Percentiles rank a stretch among this genome's conserved stretches.
phyloP scores from a whole-genome alignment of 371 early-diverging fungal genomes.

The Blakeslea trispora region DNA sequence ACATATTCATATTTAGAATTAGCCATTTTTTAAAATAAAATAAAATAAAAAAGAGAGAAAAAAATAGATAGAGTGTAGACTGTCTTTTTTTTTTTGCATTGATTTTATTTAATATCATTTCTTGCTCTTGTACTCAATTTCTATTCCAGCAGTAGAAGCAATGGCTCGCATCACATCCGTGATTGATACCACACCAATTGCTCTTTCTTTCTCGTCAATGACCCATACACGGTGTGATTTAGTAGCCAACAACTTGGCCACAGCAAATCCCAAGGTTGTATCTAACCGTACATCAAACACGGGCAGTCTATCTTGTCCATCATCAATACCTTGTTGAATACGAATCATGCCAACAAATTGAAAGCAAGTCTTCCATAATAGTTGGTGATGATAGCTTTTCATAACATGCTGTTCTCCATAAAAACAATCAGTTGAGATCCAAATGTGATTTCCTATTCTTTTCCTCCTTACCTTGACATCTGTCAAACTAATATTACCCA shows the following conservation, averaged over 20 bases:
- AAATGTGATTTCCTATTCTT: no score
- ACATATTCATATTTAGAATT: slow-evolving; percentile 94
- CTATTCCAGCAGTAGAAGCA: slow-evolving; percentile 6
- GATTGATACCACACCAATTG: slow-evolving; percentile 66
- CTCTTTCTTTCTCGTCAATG: slow-evolving; percentile 48
- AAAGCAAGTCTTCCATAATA: slow-evolving; percentile 42
- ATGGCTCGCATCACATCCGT: slow-evolving; percentile 71
- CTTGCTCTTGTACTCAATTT: no score
- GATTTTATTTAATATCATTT: no score
- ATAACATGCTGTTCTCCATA: slow-evolving; percentile 20
- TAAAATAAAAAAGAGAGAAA: neutral
- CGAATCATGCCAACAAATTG: slow-evolving; percentile 57
- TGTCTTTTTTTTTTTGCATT: no score
- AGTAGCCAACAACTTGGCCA: slow-evolving; percentile 78
- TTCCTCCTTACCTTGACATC: slow-evolving; percentile 65
- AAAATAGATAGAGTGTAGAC: no score
- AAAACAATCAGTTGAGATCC: no score
- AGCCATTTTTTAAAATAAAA: slow-evolving; percentile 60
- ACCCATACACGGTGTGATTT: slow-evolving; percentile 83
- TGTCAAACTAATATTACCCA: slow-evolving; percentile 73
- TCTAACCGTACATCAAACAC: slow-evolving; percentile 74
- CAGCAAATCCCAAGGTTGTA: slow-evolving; percentile 64
- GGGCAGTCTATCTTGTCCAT: slow-evolving; percentile 68
- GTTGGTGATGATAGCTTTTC: slow-evolving; percentile 18
- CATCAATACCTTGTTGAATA: slow-evolving; percentile 50